phyloP scores from a whole-genome alignment of 2,329 filamentous ascomycete species.

The Talaromyces funiculosus region DNA sequence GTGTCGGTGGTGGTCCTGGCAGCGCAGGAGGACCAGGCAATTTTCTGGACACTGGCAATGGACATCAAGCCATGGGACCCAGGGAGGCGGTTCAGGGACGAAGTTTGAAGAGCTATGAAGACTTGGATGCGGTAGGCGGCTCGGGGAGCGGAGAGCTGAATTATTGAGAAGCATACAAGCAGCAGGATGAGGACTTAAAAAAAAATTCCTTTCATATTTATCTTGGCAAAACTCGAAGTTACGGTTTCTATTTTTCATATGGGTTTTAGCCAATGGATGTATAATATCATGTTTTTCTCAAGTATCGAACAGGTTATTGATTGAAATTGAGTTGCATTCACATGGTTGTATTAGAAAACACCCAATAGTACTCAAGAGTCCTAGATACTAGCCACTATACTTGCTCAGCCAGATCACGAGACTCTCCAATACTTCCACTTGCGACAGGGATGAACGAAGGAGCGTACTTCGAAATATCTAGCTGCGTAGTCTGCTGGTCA shows the following conservation, averaged over 20 bases:
- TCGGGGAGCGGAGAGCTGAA: constrained; percentile 78
- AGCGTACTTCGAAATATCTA: background rate
- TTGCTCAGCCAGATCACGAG: background rate
- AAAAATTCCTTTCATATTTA: background rate
- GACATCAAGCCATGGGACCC: constrained; percentile 69
- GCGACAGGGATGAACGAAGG: background rate
- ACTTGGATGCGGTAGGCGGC: constrained; percentile 78
- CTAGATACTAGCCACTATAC: background rate
- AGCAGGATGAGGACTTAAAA: background rate
- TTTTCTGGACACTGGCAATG: constrained; percentile 51
- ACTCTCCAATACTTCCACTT: background rate
- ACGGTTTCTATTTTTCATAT: background rate
- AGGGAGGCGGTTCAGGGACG: constrained; percentile 87
- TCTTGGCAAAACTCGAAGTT: background rate
- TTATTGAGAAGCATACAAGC: constrained; percentile 54
- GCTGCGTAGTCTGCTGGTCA: background rate
- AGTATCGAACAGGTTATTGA: background rate
- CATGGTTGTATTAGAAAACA: background rate
- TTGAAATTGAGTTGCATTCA: background rate
- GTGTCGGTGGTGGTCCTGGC: background rate
- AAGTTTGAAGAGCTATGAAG: constrained; percentile 94
- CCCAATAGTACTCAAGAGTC: too few species aligned
- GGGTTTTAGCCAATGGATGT: background rate
- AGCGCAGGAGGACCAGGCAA: constrained; percentile 29
- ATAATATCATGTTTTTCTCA: background rate